These are phyloP conservation scores for Diatrype stigma DNA, from an alignment of 2,329 filamentous ascomycete species.

Conservation along the genomic window DNA sequence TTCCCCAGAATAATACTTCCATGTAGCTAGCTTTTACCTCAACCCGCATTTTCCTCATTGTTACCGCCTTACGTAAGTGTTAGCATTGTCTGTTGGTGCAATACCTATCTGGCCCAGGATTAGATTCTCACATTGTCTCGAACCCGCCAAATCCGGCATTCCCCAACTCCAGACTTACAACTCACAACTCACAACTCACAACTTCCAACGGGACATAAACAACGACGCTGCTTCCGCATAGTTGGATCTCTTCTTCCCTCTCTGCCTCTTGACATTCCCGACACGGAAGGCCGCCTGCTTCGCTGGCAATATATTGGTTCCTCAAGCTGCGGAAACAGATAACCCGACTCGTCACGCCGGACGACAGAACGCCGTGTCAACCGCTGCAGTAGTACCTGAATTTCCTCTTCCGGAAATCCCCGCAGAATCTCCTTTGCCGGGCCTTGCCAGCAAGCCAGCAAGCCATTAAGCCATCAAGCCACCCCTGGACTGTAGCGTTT, in stretches of 20 bases:
- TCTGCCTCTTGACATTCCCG: background rate
- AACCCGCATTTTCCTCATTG: no score
- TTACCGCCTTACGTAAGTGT: background rate
- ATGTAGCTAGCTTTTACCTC: no score
- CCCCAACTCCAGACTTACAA: background rate
- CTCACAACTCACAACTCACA: no score
- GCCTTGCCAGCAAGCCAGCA: constrained; percentile 4
- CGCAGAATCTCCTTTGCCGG: constrained; percentile 2
- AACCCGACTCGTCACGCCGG: background rate
- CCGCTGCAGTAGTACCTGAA: constrained; percentile 3
- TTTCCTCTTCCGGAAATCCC: constrained; percentile 18
- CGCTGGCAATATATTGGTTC: background rate
- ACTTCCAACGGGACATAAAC: no score
- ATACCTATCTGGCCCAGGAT: background rate
- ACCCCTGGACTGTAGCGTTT: background rate
- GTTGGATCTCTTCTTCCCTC: no score
- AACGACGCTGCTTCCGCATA: no score
- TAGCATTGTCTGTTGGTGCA: background rate
- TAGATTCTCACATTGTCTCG: background rate
- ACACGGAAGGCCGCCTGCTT: background rate
- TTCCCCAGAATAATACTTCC: background rate
- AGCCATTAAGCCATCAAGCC: no score
- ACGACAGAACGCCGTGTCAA: background rate
- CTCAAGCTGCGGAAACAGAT: background rate
- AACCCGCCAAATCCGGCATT: background rate